Evolutionary conservation across 306 rosid species (phyloP).

Genomic region (Cucurbita moschata): DNA sequence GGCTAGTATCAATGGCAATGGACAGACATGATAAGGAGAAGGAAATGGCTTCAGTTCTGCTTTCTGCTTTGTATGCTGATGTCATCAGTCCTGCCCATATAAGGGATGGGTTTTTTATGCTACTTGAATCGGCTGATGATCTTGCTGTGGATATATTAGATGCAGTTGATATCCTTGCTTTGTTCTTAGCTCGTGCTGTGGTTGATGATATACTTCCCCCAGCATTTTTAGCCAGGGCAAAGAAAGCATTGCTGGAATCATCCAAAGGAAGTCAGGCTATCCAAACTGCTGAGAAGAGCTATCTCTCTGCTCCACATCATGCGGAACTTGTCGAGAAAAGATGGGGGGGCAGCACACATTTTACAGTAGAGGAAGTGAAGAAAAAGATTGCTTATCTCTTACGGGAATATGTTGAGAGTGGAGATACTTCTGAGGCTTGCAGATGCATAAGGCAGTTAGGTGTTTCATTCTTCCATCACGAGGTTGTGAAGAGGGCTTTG

Average conservation of each 20-base stretch:
- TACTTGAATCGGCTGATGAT: conserved; percentile 94
- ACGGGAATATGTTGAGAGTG: conserved; percentile 68
- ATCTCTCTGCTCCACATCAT: conserved; percentile 98
- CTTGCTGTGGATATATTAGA: conserved; percentile 88
- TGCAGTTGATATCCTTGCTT: conserved; percentile 85
- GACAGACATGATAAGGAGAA: conserved; percentile 97
- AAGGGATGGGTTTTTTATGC: conserved; percentile 83
- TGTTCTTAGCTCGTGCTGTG: conserved; percentile 94
- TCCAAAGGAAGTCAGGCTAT: conserved; percentile 80
- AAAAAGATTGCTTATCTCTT: conserved; percentile 71
- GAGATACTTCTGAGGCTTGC: conserved; percentile 83
- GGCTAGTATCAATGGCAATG: conserved; percentile 91
- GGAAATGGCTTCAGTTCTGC: conserved; percentile 96
- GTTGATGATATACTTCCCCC: conserved; percentile 97
- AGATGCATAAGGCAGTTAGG: conserved; percentile 87
- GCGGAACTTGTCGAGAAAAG: conserved; percentile 91
- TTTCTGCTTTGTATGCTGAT: conserved; percentile 90
- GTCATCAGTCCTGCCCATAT: conserved; percentile 82
- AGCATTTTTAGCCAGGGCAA: conserved; percentile 74
- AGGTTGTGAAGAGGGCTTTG: conserved; percentile 94
- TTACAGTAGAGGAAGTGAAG: conserved; percentile 90
- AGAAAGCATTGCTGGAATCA: conserved; percentile 69
- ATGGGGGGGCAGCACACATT: conserved; percentile 99
- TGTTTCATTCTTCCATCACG: conserved; percentile 91
- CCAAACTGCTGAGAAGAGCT: conserved; percentile 80